Evolutionary conservation across 495 filamentous ascomycete genomes (phyloP), one percentile per base, ranked within the genome.

Genomic region (Neurospora sp.): DNA sequence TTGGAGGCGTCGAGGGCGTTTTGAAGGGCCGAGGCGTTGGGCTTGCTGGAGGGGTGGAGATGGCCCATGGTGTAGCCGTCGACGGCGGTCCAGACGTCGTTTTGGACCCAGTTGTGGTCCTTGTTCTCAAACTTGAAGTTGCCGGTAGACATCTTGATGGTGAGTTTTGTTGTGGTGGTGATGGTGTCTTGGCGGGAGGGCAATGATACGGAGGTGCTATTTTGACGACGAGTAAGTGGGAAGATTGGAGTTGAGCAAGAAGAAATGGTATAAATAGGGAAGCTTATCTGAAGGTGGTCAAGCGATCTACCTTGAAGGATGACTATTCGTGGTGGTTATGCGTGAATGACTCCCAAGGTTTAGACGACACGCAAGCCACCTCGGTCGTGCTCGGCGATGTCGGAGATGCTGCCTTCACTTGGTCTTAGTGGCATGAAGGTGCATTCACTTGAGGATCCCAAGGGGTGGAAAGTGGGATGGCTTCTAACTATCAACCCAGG

Each of bases 11-110:
- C 17, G 27, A 75, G 72, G 4, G 76, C 73, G 61, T 76, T 17
- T 35, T 75, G 45, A 2, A 79, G 76, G 0, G 71, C 72, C 4
- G 42, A 3, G 31, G 73, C 48, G 71, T 78, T 77, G 69, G 74
- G 74, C 8, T 70, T 38, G 8, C 69, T 75, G 38, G 74, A n/a
- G 8, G 77, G 77, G 39, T 78, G 75, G 0, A 71, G 68, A 17
- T 76, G 77, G 12, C 39, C 16, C 35, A 75, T 59, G 14, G 74
- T 69, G 69, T 78, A 78, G 4, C 44, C 72, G 69, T 78, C 77
- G 7, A 78, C 77, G 35, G 72, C 72, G 31, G 70, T 48, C 77
- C 77, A 78, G 45, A 42, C 41, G 42, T 42, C 35, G 31, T 71
- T 48, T 20, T 71, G 70, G 6, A 61, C 53, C 53, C 53, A 61